Base-by-base conservation (phyloP, 1,284 basidiomycete species). In the Malassezia japonica region DNA sequence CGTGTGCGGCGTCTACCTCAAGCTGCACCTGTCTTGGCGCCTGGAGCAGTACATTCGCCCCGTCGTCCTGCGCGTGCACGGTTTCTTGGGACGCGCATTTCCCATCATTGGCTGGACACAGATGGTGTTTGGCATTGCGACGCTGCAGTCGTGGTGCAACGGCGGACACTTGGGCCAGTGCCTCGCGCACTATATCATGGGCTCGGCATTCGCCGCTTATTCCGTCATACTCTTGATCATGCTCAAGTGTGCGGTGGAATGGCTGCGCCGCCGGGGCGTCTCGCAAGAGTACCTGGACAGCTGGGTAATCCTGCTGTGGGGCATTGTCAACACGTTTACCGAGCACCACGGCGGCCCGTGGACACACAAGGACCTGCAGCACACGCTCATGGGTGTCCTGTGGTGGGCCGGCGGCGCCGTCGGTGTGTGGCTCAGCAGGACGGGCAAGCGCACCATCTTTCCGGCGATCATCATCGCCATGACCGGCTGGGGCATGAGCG, bases 331-430 rank as follows among this genome's bases (percentile, higher is more conserved):
- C 65, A 91, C 90, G 0, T 94, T 95, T 69, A 94, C 90, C 1
- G 87, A 92, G 68, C 69, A 69, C 28, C 61, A 64, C 6, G 64
- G 67, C 15, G 67, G 62, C 7, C 59, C 62, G 1, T 67, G 65
- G 68, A 86, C 86, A 8, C 84, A 84, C 57, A 91, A 92, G 73
- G 87, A 94, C 70, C 85, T 92, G 84, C 89, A 94, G 67, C 88
- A 94, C 72, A 91, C 87, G 84, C 75, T 73, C 16, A 64, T 74
- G 67, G 62, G 70, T 20, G 65, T 75, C 0, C 43, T 76, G 0
- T 76, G 88, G 91, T 91, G 87, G 87, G 80, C 84, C 23, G 91
- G 90, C 40, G 91, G 91, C 29, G 78, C 84, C 20, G 78, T 94
- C 2, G 91, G 90, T 1, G 84, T 95, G 44, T 87, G 84, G 74